Conservation (phyloP, 2,329 filamentous ascomycete genomes). For the Tolypocladium tropicale region DNA sequence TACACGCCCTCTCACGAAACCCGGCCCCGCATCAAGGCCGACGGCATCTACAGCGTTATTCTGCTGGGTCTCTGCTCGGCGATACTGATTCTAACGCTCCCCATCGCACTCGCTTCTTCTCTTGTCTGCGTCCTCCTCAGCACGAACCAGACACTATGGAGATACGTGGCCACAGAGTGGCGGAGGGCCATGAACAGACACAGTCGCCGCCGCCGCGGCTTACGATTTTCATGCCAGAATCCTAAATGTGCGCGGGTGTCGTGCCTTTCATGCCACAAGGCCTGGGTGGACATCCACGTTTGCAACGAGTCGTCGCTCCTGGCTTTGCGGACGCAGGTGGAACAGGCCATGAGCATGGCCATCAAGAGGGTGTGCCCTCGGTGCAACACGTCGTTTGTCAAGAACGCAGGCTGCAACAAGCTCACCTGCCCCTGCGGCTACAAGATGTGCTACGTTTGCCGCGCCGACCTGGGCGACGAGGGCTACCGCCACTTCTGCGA, state of each 20-base stretch:
- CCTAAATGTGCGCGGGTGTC: constrained; percentile 58
- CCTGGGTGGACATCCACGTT: constrained; percentile 80
- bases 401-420: constrained; percentile 92
- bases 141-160: constrained; percentile 30
- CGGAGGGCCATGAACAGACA: constrained; percentile 54
- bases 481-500: constrained; percentile 94
- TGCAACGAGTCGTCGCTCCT: constrained; percentile 79
- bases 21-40: constrained; percentile 45
- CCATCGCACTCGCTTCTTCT: constrained; percentile 37
- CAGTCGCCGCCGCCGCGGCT: constrained; percentile 58
- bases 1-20: constrained; percentile 49
- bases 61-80: constrained; percentile 43
- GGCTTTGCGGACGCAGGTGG: constrained; percentile 78
- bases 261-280: constrained; percentile 72
- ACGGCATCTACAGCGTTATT: constrained; percentile 35
- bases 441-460: constrained; percentile 96
- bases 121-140: constrained; percentile 33
- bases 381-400: constrained; percentile 88
- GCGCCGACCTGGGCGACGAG: constrained; percentile 60
- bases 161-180: constrained; percentile 36
- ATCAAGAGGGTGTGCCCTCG: constrained; percentile 91
- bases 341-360: constrained; percentile 85
- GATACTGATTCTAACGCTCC: constrained; percentile 45
- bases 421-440: constrained; percentile 92
- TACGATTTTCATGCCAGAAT: constrained; percentile 68